Conservation (phyloP, 805 yeast genomes). For the Maudiozyma serrabonitensis region DNA sequence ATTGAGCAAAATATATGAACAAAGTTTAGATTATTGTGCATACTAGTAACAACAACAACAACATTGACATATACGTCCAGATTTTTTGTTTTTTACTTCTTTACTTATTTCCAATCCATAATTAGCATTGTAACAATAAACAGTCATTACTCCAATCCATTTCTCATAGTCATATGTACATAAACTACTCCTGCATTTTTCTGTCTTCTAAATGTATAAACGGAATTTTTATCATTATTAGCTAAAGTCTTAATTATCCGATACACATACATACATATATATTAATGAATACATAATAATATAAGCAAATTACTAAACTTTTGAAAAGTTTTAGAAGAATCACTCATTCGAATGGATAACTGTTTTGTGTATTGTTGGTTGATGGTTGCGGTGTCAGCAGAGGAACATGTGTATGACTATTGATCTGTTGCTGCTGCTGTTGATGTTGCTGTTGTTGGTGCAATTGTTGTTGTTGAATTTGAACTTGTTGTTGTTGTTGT, state of each 20-base stretch:
- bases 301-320: background rate
- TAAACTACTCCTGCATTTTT: too few species aligned
- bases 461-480: background rate
- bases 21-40: constrained; percentile 31
- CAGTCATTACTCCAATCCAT: background rate
- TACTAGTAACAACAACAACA: constrained; percentile 1
- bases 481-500: constrained; percentile 2
- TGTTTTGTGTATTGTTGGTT: background rate
- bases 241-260: background rate
- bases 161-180: too few species aligned
- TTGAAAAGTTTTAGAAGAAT: background rate
- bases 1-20: constrained; percentile 36
- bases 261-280: background rate
- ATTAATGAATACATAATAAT: too few species aligned
- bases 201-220: background rate
- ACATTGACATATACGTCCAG: background rate
- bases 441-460: constrained; percentile 3
- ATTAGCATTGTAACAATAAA: background rate
- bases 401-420: constrained; percentile 12
- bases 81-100: too few species aligned
- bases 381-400: constrained; percentile 16
- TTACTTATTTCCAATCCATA: too few species aligned
- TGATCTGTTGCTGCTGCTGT: constrained; percentile 6
- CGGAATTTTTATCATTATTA: background rate
- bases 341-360: constrained; percentile 14